These are phyloP conservation scores for Phialophora expanda DNA, from an alignment of 2,329 filamentous ascomycete species.

Conservation along the genomic window DNA sequence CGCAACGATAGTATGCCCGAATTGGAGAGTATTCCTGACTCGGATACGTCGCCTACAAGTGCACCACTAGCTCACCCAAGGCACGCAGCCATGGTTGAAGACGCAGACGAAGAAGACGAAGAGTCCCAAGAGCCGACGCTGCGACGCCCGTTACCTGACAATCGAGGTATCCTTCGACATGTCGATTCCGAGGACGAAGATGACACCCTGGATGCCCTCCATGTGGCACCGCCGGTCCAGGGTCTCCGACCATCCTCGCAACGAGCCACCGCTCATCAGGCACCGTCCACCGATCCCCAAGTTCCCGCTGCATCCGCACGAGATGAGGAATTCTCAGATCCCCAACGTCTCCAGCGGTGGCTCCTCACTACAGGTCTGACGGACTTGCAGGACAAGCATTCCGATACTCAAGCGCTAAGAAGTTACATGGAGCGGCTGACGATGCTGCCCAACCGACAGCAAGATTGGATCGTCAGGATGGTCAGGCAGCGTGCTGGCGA, in stretches of 20 bases:
- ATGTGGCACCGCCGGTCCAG: not conserved
- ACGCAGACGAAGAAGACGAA: constrained; percentile 32
- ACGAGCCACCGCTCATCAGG: not conserved
- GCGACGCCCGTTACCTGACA: not conserved
- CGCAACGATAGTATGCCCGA: constrained; percentile 36
- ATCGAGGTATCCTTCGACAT: constrained; percentile 29
- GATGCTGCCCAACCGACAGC: constrained; percentile 33
- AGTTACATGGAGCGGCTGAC: constrained; percentile 34
- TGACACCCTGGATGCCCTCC: constrained; percentile 7
- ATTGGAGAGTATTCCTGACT: constrained; percentile 30
- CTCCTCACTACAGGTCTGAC: constrained; percentile 37
- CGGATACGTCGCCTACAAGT: constrained; percentile 1
- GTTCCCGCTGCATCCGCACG: constrained; percentile 8
- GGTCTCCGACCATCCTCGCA: constrained; percentile 1
- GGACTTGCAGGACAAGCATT: constrained; percentile 32
- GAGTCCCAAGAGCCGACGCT: not conserved
- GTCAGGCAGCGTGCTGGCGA: constrained; percentile 35
- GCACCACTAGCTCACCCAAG: constrained; percentile 20
- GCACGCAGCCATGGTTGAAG: constrained; percentile 38
- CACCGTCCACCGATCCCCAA: not conserved
- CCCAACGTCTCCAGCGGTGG: constrained; percentile 40
- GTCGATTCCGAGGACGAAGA: constrained; percentile 36
- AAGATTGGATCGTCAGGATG: constrained; percentile 38
- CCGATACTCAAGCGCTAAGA: constrained; percentile 21
- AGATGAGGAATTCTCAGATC: constrained; percentile 32